Conservation (phyloP, 2,329 filamentous ascomycete genomes). For the Acephala macrosclerotiorum region DNA sequence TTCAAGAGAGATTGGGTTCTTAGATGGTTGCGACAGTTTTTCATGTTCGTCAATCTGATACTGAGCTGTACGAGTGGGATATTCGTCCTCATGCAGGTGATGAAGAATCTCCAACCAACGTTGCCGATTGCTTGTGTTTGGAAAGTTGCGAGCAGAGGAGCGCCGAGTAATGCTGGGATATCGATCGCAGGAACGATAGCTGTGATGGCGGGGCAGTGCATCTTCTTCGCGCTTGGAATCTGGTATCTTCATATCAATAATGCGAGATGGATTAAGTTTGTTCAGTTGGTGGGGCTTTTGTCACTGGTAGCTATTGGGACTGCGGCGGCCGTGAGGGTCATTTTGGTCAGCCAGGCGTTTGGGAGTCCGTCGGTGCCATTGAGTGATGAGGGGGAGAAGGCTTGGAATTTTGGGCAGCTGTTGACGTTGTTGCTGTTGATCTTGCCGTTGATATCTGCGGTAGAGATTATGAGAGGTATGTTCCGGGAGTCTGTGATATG, state of each 20-base stretch:
- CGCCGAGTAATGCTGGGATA: constrained; percentile 51
- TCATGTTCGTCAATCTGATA: constrained; percentile 71
- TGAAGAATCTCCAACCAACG: constrained; percentile 72
- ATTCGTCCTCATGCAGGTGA: constrained; percentile 95
- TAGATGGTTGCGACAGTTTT: constrained; percentile 68
- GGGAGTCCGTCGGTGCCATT: constrained; percentile 58
- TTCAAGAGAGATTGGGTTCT: constrained; percentile 73
- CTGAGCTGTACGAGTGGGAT: constrained; percentile 81
- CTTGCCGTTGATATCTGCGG: constrained; percentile 64
- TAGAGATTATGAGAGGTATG: constrained; percentile 65
- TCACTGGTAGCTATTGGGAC: constrained; percentile 57
- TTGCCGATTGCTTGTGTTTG: constrained; percentile 70
- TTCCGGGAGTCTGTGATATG: constrained; percentile 29
- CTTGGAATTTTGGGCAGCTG: constrained; percentile 70
- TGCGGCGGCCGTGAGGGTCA: constrained; percentile 63
- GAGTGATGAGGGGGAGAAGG: constrained; percentile 59
- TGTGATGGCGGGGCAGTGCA: constrained; percentile 64
- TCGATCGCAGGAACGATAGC: constrained; percentile 66
- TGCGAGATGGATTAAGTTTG: constrained; percentile 60
- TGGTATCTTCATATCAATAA: constrained; percentile 69
- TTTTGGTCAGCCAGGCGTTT: constrained; percentile 67
- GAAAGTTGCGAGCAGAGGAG: constrained; percentile 50
- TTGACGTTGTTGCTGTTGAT: constrained; percentile 65
- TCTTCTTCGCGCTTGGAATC: constrained; percentile 65
- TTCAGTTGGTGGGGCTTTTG: constrained; percentile 50